phyloP scores from a whole-genome alignment of 345 rosid genomes.

The Gossypium mustelinum region DNA sequence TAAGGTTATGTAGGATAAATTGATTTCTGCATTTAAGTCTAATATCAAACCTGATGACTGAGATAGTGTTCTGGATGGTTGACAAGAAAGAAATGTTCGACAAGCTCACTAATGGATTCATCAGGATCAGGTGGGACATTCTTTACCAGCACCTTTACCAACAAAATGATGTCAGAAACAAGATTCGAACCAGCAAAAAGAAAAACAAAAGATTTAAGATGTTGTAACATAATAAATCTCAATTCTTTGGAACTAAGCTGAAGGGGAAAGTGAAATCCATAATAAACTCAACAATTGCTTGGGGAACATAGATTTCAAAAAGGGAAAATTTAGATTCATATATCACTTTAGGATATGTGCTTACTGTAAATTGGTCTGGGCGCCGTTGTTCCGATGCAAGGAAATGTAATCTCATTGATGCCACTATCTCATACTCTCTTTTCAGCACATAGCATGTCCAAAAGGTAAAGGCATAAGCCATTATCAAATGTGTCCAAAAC shows the following conservation, averaged over 20 bases:
- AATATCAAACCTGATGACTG: slow-evolving; percentile 66
- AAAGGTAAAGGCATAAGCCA: slow-evolving; percentile 84
- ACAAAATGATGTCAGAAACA: slow-evolving; percentile 13
- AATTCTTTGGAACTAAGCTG: background rate
- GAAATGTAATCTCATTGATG: slow-evolving; percentile 78
- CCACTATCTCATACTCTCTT: slow-evolving; percentile 69
- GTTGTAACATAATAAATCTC: background rate
- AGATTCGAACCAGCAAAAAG: background rate
- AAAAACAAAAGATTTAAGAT: background rate
- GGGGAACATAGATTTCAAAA: background rate
- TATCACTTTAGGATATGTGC: slow-evolving; percentile 11
- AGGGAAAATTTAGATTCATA: background rate
- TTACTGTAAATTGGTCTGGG: slow-evolving; percentile 88
- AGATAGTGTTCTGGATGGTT: slow-evolving; percentile 86
- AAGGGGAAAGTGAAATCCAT: background rate
- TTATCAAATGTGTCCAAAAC: slow-evolving; percentile 84
- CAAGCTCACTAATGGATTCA: slow-evolving; percentile 78
- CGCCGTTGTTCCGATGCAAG: slow-evolving; percentile 73
- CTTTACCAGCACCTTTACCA: slow-evolving; percentile 67
- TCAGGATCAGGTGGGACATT: slow-evolving; percentile 94
- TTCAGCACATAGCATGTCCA: slow-evolving; percentile 87
- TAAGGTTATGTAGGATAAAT: background rate
- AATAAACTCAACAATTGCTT: background rate
- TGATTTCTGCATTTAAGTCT: background rate
- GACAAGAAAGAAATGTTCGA: slow-evolving; percentile 88